phyloP scores from a whole-genome alignment of 2,329 filamentous ascomycete genomes.

The Beauveria scarabaeidicola region DNA sequence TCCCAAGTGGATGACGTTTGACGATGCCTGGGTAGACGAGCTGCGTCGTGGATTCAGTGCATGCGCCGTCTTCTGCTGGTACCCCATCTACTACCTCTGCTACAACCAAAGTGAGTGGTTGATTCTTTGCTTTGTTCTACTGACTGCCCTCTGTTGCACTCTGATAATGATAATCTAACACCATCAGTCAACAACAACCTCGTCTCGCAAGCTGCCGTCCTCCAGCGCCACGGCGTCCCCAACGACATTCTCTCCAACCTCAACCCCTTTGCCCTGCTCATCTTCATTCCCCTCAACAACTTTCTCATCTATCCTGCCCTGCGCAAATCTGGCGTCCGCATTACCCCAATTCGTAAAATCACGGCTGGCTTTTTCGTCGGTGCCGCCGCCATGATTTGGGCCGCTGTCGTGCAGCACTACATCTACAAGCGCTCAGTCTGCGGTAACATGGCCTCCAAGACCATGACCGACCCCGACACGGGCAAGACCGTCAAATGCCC shows the following conservation, averaged over 20 bases:
- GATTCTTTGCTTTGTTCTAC: slow-evolving; percentile 11
- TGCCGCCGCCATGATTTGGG: slow-evolving; percentile 49
- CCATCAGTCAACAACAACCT: slow-evolving; percentile 46
- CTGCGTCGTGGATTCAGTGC: slow-evolving; percentile 59
- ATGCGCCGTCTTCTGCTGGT: slow-evolving; percentile 62
- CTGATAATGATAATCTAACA: slow-evolving; percentile 9
- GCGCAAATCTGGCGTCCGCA: slow-evolving; percentile 53
- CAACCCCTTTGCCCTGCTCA: slow-evolving; percentile 64
- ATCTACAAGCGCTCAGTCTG: slow-evolving; percentile 58
- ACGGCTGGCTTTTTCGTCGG: slow-evolving; percentile 59
- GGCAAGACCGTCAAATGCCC: slow-evolving; percentile 31
- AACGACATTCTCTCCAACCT: slow-evolving; percentile 71
- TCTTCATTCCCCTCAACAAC: slow-evolving; percentile 66
- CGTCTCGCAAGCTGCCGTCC: slow-evolving; percentile 54
- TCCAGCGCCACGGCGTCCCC: slow-evolving; percentile 61
- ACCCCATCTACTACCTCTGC: slow-evolving; percentile 52
- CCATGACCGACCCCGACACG: slow-evolving; percentile 17
- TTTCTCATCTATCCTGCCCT: slow-evolving; percentile 59
- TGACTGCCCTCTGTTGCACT: too few relatives aligned
- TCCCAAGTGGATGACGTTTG: slow-evolving; percentile 67
- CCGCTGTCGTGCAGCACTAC: slow-evolving; percentile 46
- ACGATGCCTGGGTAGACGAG: slow-evolving; percentile 73
- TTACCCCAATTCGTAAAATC: slow-evolving; percentile 71
- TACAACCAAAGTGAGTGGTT: slow-evolving; percentile 32
- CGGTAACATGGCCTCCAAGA: slow-evolving; percentile 32